Conservation (phyloP, 345 rosid genomes). For the Eucalyptus brandiana region DNA sequence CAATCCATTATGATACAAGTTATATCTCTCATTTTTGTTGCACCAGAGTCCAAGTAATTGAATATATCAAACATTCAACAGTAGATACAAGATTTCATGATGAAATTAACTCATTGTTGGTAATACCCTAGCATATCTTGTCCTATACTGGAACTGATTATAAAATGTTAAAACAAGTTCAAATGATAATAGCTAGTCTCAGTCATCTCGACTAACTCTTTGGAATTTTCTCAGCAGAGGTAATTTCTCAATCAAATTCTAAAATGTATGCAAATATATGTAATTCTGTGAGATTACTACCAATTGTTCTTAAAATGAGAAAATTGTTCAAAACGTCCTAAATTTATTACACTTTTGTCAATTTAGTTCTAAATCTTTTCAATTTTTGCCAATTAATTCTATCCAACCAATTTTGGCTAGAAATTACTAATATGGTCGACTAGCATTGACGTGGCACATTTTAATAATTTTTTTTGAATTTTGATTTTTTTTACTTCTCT, state of each 20-base stretch:
- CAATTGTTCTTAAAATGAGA: fast-evolving
- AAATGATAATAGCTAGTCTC: neutral
- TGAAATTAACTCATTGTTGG: neutral
- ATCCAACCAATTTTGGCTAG: fast-evolving
- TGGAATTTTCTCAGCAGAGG: neutral
- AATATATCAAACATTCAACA: neutral
- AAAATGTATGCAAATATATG: neutral
- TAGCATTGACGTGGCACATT: too few species aligned
- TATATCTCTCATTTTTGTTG: neutral
- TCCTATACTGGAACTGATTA: neutral
- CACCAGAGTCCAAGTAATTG: neutral
- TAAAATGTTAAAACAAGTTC: neutral
- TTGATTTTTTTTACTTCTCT: too few species aligned
- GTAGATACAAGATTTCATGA: neutral
- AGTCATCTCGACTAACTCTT: neutral
- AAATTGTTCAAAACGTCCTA: too few species aligned
- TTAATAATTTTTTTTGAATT: too few species aligned
- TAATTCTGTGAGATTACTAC: fast-evolving
- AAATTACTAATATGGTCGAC: fast-evolving
- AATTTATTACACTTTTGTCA: fast-evolving
- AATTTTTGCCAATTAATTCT: fast-evolving
- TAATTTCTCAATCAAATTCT: neutral
- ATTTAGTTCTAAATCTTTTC: too few species aligned
- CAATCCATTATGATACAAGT: neutral
- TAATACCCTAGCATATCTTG: neutral